Evolutionary conservation across 164 flowering plant species (phyloP), one percentile per base, ranked within the genome.

Genomic region (Tetrastigma voinierianum): DNA sequence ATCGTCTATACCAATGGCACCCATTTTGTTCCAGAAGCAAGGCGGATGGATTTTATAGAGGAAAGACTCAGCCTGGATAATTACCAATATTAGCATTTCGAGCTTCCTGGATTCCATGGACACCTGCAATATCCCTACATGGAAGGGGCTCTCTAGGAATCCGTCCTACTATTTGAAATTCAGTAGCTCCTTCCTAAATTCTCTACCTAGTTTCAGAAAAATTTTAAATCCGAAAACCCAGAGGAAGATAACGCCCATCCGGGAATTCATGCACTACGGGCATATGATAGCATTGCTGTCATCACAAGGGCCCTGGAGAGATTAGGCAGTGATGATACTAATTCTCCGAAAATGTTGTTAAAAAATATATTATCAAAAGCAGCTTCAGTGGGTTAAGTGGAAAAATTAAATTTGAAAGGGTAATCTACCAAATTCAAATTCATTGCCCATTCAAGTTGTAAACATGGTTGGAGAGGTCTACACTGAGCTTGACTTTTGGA

Each of bases 1-100:
- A 8, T 61, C 70, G 16, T 75, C 81, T 0, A 17, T 61, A 12
- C 43, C 75, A 2, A 59, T 68, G 68, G 74, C 2, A 61, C 51
- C 54, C 77, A 64, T 53, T 54, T 80, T 57, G 77, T 80, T 54
- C 57, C 46, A 43, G 77, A 65, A 68, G 89, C 89, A 9, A 69
- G 74, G 18, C 46, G 66, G 25, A 40, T 73, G 15, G 80, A 72
- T 64, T 17, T 82, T 59, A 70, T 77, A 71, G 72, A n/a, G 66
- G n/a, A 67, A 58, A n/a, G 81, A 72, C 16, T 74, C 80, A 0
- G 83, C 32, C 32, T 24, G 32, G 32, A 24, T 24, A 24, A 24
- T 24, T 24, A 24, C 32, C 2, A 4, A 24, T 24, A 24, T n/a
- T n/a, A n/a, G 32, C 32, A 24, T 24, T 24, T 24, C 32, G 4